Evolutionary conservation across 2,329 filamentous ascomycete genomes (phyloP), one percentile per base, ranked within the genome.

Genomic region (Colletotrichum navitas): DNA sequence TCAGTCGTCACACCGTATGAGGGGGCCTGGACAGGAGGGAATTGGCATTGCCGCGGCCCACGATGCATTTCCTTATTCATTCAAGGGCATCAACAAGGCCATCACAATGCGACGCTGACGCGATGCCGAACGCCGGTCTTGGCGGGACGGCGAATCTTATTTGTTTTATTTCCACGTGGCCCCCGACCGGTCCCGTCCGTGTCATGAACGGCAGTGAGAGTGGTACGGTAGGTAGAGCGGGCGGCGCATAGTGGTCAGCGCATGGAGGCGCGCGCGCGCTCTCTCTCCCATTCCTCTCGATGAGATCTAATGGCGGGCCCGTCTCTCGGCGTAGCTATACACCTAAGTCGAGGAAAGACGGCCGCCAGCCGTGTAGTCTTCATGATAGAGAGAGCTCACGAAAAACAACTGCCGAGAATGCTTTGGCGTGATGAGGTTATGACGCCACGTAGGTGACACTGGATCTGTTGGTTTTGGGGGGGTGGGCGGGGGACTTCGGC

Each of bases 171-270:
- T 43, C 68, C 68, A 71, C 68, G 65, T 63, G 65, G 64, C 26
- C n/a, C 43, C 43, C 51, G 58, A 71, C 62, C 59, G 59, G 68
- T 68, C 52, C 59, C 68, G 68, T 68, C 63, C 68, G 65, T 63
- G 65, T 41, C 52, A 63, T 55, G 52, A 65, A 34, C 56, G 47
- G 56, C 36, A 43, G 63, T 45, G 8, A 39, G 18, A 34, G 58
- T 16, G 47, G 21, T 45, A 45, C 43, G 41, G 16, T 36, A 34
- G 21, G 52, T n/a, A 26, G 34, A 29, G 29, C 2, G 61, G 47
- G 43, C 63, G 56, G 29, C 21, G 36, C 49, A 63, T 18, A 24
- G 21, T 16, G 45, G 55, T 6, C 29, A 32, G 39, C 24, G 55
- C n/a, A 43, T 29, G 8, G 11, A 56, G 52, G 32, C 52, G 43